phyloP scores from a whole-genome alignment of 148 eudicot species.

The Chenopodium album region DNA sequence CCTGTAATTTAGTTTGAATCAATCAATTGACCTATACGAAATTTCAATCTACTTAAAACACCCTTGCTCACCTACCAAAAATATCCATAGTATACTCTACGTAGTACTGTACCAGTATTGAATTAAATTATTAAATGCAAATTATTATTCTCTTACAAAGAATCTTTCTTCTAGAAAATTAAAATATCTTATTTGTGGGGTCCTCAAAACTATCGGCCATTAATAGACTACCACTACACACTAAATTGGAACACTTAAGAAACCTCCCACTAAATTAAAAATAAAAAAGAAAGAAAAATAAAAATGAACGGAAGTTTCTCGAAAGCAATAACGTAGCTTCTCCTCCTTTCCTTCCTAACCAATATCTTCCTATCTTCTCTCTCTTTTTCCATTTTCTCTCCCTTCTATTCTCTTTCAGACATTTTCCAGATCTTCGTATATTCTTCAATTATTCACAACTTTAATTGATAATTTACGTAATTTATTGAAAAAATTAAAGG shows the following conservation, averaged over 20 bases:
- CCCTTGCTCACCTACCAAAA: too few relatives aligned
- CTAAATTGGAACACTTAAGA: conserved; percentile 13
- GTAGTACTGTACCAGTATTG: too few relatives aligned
- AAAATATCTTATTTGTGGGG: conserved; percentile 16
- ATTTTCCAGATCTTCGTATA: conserved; percentile 12
- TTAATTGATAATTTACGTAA: too few relatives aligned
- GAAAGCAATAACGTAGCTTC: conserved; percentile 50
- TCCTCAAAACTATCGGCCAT: conserved; percentile 2
- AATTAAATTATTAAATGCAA: too few relatives aligned
- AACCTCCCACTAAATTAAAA: neutral
- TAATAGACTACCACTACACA: conserved; percentile 23
- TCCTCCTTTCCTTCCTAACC: conserved; percentile 33
- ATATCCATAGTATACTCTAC: too few relatives aligned
- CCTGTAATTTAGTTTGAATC: too few relatives aligned
- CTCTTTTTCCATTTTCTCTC: neutral
- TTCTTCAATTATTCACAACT: neutral
- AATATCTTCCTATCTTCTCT: neutral
- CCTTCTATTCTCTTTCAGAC: neutral
- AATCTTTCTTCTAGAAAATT: neutral
- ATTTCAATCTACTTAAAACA: too few relatives aligned
- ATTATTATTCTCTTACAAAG: too few relatives aligned
- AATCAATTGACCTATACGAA: too few relatives aligned
- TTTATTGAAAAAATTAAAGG: too few relatives aligned
- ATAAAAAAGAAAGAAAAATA: neutral
- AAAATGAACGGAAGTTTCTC: conserved; percentile 45